Percentiles rank a stretch among this genome's conserved stretches.
Conservation (phyloP, 331 rosid genomes). For the Pyrus hybrid region DNA sequence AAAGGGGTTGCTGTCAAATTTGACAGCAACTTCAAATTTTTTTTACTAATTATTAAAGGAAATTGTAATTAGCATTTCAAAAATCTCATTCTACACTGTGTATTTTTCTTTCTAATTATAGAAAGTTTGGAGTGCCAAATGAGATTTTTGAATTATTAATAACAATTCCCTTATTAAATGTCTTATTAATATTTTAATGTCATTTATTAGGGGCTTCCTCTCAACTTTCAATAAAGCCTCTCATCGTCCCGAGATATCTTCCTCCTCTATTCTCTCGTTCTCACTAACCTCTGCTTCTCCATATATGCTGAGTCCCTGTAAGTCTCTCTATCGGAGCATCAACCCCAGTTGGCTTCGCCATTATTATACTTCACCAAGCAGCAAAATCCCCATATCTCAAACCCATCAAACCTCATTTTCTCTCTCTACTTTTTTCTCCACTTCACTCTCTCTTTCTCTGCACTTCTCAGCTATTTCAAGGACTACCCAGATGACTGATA, state of each 20-base stretch:
- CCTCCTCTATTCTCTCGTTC: background rate
- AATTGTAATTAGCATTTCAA: too few relatives aligned
- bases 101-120: too few relatives aligned
- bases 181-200: too few relatives aligned
- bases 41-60: too few relatives aligned
- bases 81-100: too few relatives aligned
- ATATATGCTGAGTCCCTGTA: constrained; percentile 26
- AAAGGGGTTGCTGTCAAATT: too few relatives aligned
- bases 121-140: too few relatives aligned
- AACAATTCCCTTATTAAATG: too few relatives aligned
- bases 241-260: background rate
- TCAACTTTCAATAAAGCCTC: background rate
- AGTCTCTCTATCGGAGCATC: constrained; percentile 11
- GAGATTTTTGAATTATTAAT: too few relatives aligned
- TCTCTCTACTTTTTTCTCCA: background rate
- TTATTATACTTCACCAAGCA: constrained; percentile 36
- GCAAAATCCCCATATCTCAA: constrained; percentile 1
- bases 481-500: constrained; percentile 37
- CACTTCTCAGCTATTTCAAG: background rate
- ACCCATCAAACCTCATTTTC: background rate
- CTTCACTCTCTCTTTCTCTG: background rate
- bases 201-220: background rate
- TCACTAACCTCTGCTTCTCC: background rate
- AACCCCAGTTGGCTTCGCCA: constrained; percentile 1
- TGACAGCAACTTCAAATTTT: too few relatives aligned